These are phyloP conservation scores for Edaphochlamys debaryana DNA, from an alignment of 139 green algal species.

Conservation along the genomic window DNA sequence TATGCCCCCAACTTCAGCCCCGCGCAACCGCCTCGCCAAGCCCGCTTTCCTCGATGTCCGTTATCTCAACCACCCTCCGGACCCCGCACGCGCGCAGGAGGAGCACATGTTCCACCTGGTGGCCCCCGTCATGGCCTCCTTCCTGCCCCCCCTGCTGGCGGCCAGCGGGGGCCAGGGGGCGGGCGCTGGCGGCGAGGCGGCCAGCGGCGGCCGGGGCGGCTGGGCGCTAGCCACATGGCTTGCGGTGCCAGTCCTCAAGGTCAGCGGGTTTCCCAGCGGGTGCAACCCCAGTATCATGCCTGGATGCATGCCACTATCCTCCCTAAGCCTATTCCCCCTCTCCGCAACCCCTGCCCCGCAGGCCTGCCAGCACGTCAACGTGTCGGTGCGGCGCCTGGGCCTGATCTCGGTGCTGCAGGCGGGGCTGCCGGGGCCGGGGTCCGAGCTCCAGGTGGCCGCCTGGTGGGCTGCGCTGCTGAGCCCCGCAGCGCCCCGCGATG, in stretches of 20 bases:
- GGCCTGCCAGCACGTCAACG: conserved; percentile 37
- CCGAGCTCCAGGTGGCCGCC: not conserved
- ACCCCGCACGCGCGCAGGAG: conserved; percentile 7
- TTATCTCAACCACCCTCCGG: not conserved
- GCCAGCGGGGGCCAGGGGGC: not conserved
- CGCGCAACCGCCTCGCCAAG: no score
- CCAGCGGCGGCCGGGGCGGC: not conserved
- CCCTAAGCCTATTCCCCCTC: no score
- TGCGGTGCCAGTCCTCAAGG: conserved; percentile 28
- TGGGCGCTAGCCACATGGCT: conserved; percentile 26
- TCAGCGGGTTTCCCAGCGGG: no score
- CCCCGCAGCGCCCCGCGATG: not conserved
- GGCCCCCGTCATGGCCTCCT: conserved; percentile 28
- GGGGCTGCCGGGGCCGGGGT: not conserved
- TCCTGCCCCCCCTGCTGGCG: conserved; percentile 15
- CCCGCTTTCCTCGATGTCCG: no score
- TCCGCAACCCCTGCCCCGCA: no score
- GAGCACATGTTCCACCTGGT: conserved; percentile 50
- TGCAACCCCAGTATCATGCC: no score
- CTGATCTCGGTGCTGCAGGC: conserved; percentile 14
- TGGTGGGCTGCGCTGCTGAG: conserved; percentile 22
- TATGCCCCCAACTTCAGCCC: not conserved
- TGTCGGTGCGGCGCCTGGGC: conserved; percentile 35
- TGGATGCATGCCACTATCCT: no score
- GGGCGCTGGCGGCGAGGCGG: not conserved